Evolutionary conservation across 495 filamentous ascomycete species (phyloP).

Genomic region (Trichocladium uniseriatum): DNA sequence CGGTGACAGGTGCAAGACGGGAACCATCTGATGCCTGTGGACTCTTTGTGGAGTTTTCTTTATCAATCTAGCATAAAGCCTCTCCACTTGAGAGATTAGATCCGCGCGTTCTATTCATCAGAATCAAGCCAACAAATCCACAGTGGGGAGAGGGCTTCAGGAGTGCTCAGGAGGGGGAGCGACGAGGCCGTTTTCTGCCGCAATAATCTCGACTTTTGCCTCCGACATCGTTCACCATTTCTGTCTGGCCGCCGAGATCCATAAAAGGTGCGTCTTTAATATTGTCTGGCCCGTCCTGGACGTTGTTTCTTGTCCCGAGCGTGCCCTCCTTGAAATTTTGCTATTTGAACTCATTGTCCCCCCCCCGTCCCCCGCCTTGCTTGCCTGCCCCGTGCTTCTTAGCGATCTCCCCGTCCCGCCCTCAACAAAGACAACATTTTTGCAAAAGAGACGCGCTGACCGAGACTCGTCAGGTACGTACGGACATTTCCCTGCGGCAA

Average conservation of each 20-base stretch:
- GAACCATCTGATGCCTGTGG: no score
- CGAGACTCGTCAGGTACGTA: neutral
- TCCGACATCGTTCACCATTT: slow-evolving; percentile 6
- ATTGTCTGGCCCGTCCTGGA: slow-evolving; percentile 8
- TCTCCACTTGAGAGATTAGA: slow-evolving; percentile 12
- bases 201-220: neutral
- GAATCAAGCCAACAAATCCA: neutral
- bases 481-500: neutral
- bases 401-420: neutral
- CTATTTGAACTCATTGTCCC: slow-evolving; percentile 15
- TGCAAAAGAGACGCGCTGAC: neutral
- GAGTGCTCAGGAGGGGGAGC: neutral
- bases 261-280: slow-evolving; percentile 1
- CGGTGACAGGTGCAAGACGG: no score
- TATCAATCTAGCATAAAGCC: slow-evolving; percentile 11
- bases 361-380: neutral
- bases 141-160: slow-evolving; percentile 5
- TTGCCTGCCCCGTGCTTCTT: neutral
- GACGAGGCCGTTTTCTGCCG: neutral
- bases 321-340: slow-evolving; percentile 6
- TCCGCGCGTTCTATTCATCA: neutral
- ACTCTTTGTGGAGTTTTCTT: slow-evolving; percentile 4
- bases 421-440: neutral
- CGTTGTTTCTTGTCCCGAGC: slow-evolving; percentile 12
- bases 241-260: neutral